These are phyloP conservation scores for Candida hispaniensis DNA, from an alignment of 805 yeast genomes.

Conservation along the genomic window DNA sequence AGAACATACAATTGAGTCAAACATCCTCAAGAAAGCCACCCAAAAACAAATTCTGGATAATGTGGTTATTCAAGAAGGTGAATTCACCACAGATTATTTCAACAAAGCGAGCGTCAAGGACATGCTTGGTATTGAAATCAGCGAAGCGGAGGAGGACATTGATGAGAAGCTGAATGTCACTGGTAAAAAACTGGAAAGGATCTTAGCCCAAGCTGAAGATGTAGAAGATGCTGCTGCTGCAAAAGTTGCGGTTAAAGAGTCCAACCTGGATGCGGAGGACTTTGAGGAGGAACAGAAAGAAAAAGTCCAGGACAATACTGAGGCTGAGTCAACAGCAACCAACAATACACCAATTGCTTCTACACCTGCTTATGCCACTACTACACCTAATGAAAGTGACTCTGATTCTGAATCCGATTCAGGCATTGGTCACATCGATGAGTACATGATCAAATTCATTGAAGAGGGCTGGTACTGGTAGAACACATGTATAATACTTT, in stretches of 20 bases:
- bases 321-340: conserved; percentile 18
- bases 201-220: conserved; percentile 88
- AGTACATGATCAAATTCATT: conserved; percentile 86
- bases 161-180: conserved; percentile 28
- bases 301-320: conserved; percentile 15
- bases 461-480: conserved; percentile 67
- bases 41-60: conserved; percentile 90
- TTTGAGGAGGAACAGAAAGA: conserved; percentile 43
- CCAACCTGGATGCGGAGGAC: conserved; percentile 74
- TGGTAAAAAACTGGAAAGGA: conserved; percentile 36
- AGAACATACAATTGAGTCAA: conserved; percentile 92
- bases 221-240: conserved; percentile 73
- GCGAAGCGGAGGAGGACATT: conserved; percentile 27
- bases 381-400: conserved; percentile 2
- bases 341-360: conserved; percentile 8
- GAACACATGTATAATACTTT: too few relatives aligned
- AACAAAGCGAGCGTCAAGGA: conserved; percentile 79
- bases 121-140: conserved; percentile 55
- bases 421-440: conserved; percentile 67
- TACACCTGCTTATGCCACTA: conserved; percentile 3
- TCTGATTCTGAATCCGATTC: conserved; percentile 44
- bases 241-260: conserved; percentile 75
- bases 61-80: conserved; percentile 95
- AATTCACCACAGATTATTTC: conserved; percentile 93
- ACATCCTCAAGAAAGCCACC: conserved; percentile 85